Conservation (phyloP, 768 basidiomycete genomes). For the Suillus weaverae region DNA sequence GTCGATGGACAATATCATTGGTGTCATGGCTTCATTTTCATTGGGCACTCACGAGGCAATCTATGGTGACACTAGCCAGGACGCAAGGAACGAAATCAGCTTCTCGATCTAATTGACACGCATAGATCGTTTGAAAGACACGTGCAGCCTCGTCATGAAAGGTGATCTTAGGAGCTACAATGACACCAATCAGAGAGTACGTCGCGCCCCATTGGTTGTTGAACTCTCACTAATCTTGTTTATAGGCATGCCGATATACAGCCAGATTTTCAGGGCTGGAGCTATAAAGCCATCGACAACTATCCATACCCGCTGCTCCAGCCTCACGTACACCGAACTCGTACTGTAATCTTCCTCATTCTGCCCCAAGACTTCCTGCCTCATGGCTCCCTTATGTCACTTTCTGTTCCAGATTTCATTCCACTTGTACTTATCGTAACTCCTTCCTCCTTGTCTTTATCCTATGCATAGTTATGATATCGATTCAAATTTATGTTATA, state of each 20-base stretch:
- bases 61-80: conserved; percentile 73
- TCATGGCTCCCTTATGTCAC: background rate
- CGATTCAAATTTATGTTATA: conserved; percentile 23
- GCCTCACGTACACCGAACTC: conserved; percentile 28
- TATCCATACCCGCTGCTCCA: conserved; percentile 6
- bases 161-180: conserved; percentile 92
- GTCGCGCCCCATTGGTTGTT: conserved; percentile 32
- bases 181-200: conserved; percentile 79
- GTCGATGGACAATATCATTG: conserved; percentile 48
- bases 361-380: background rate
- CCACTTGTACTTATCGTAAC: background rate
- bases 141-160: conserved; percentile 65
- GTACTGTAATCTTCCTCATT: conserved; percentile 21
- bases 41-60: conserved; percentile 46
- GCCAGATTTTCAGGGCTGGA: conserved; percentile 27
- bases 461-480: conserved; percentile 17
- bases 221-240: conserved; percentile 11
- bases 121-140: conserved; percentile 84
- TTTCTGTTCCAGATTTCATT: background rate
- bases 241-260: conserved; percentile 37
- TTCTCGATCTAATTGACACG: conserved; percentile 94
- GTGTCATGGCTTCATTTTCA: conserved; percentile 20
- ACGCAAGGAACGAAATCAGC: conserved; percentile 92
- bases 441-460: background rate
- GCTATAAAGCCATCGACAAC: conserved; percentile 16